Conservation (phyloP, 2,329 filamentous ascomycete genomes). For the Colletotrichum somersetense region DNA sequence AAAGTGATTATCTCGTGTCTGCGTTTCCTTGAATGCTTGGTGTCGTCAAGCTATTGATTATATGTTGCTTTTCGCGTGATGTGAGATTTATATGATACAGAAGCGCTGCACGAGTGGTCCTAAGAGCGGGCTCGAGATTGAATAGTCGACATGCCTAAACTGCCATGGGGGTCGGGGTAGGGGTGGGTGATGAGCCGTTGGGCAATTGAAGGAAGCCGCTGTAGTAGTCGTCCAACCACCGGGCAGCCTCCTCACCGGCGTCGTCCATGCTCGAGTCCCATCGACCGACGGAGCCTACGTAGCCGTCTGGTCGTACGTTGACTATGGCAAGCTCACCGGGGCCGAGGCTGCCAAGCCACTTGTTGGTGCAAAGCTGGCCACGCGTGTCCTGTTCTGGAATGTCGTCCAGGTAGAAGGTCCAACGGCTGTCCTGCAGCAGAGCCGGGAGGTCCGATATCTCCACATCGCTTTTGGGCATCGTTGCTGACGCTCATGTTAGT, state of each 20-base stretch:
- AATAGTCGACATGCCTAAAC: conserved; percentile 17
- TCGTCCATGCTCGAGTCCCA: conserved; percentile 66
- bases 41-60: conserved; percentile 31
- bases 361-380: conserved; percentile 70
- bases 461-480: conserved; percentile 71
- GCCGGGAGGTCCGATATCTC: conserved; percentile 75
- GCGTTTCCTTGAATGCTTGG: conserved; percentile 27
- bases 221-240: conserved; percentile 68
- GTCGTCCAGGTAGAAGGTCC: conserved; percentile 81
- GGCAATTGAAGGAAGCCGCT: conserved; percentile 67
- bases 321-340: conserved; percentile 72
- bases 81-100: conserved; percentile 33
- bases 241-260: conserved; percentile 64
- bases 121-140: conserved; percentile 16
- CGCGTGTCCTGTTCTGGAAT: conserved; percentile 67
- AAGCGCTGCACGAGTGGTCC: conserved; percentile 21
- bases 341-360: conserved; percentile 74
- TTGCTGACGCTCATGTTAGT: conserved; percentile 54
- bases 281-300: conserved; percentile 73
- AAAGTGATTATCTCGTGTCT: conserved; percentile 37
- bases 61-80: conserved; percentile 26
- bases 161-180: conserved; percentile 34
- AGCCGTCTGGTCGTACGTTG: conserved; percentile 80
- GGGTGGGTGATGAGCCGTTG: conserved; percentile 30
- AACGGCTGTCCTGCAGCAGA: conserved; percentile 73